These are phyloP conservation scores for Musa troglodytarum DNA, from an alignment of 176 grass and related monocot species.

Conservation along the genomic window DNA sequence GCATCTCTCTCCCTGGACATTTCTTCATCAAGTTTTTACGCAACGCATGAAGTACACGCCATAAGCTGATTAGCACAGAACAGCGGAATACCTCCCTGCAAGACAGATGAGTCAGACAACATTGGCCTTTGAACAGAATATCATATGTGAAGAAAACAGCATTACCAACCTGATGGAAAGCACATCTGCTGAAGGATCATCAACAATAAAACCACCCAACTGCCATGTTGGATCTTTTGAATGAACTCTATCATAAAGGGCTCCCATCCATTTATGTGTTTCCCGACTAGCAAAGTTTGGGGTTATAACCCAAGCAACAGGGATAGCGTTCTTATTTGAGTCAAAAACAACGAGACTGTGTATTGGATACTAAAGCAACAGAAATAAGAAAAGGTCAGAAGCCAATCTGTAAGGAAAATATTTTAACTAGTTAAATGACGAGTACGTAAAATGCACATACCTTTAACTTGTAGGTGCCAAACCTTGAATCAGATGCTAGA, in stretches of 20 bases:
- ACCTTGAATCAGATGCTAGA: constrained; percentile 78
- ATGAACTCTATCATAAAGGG: constrained; percentile 74
- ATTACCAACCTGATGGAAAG: constrained; percentile 59
- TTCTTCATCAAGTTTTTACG: constrained; percentile 66
- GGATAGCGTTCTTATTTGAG: constrained; percentile 74
- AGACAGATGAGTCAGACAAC: constrained; percentile 32
- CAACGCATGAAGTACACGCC: constrained; percentile 62
- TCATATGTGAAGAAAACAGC: not conserved
- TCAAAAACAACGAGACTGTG: constrained; percentile 90
- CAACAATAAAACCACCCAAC: constrained; percentile 86
- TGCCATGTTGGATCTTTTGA: constrained; percentile 90
- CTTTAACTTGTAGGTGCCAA: constrained; percentile 93
- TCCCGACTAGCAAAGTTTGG: constrained; percentile 58
- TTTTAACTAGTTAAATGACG: not conserved
- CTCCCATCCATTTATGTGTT: constrained; percentile 80
- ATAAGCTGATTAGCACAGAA: constrained; percentile 71
- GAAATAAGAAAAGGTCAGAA: constrained; percentile 26
- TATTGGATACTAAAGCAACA: constrained; percentile 69
- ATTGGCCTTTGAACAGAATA: not conserved
- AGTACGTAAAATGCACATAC: constrained; percentile 30
- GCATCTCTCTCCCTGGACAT: constrained; percentile 49
- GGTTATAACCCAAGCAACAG: constrained; percentile 75
- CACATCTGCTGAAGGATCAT: constrained; percentile 69
- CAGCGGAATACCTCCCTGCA: constrained; percentile 75
- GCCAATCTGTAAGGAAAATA: constrained; percentile 15